Base-by-base conservation (phyloP, 2,329 filamentous ascomycete genomes). In the Pyrenochaeta sp. region DNA sequence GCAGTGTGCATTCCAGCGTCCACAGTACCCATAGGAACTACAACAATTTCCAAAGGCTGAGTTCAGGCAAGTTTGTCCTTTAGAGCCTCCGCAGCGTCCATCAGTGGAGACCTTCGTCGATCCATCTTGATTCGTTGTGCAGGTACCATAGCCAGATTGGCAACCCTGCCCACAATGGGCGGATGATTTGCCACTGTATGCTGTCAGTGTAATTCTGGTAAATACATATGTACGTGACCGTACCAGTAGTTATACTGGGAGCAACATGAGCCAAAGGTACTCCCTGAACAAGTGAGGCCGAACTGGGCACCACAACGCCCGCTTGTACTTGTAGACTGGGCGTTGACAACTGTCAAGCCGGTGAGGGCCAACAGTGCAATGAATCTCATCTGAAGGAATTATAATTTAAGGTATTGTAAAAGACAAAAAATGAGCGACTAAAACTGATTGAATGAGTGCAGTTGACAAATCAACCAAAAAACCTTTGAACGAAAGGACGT, bases 121-220 rank as follows among this genome's bases (percentile, higher is more conserved):
- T 10, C 36, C 45, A 44, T 30, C 36, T 31, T 20, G n/a, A 14
- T 23, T 39, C 9, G 23, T 27, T n/a, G 45, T 44, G 41, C 61
- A 66, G n/a, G 56, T 50, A 12, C 63, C 63, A 14, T 54, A 64
- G 7, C 46, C 45, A 9, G 43, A n/a, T 39, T 66, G 53, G 39
- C 63, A 66, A 33, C 61, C 61, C 14, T 40, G 37, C 20, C 53
- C 54, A 40, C 63, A 66, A 18, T 60, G 45, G 1, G 23, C 51
- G n/a, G 46, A 18, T 1, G 56, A 51, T n/a, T 45, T 45, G 12
- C 58, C 58, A 32, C 58, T 60, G 20, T 18, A 57, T 20, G 56
- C 56, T 9, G 23, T 27, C 9, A 27, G 23, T 27, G 23, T 27
- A 23, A 45, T 27, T 15, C 12, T 18, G 30, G 20, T 20, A 18